Evolutionary conservation across 305 asterid species (phyloP).

Genomic region (Andrographis paniculata): DNA sequence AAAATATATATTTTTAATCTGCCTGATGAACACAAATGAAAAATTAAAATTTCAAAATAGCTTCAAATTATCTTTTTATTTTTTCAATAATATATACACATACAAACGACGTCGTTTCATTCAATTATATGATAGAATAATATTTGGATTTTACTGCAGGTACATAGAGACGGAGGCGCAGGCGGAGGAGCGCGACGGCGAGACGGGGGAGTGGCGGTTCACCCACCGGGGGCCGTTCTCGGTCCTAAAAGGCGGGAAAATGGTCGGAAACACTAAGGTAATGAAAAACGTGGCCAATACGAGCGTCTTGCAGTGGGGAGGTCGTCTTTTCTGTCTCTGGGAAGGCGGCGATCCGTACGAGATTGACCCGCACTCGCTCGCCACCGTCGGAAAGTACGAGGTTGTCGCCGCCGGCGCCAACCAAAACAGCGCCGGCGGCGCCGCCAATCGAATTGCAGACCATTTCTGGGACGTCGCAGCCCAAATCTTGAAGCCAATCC

Average conservation of each 20-base stretch:
- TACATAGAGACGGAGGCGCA: slow-evolving; percentile 93
- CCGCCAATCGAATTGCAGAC: too few relatives aligned
- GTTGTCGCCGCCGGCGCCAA: too few relatives aligned
- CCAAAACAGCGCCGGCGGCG: too few relatives aligned
- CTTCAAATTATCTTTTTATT: too few relatives aligned
- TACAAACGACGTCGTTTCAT: too few relatives aligned
- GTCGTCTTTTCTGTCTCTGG: slow-evolving; percentile 78
- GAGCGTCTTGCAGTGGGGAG: slow-evolving; percentile 81
- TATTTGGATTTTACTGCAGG: background rate
- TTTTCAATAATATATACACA: too few relatives aligned
- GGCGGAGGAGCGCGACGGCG: slow-evolving; percentile 73
- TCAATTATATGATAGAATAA: background rate
- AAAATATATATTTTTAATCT: too few relatives aligned
- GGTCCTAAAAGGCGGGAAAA: slow-evolving; percentile 71
- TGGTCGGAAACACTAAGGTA: slow-evolving; percentile 89
- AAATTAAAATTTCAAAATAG: too few relatives aligned
- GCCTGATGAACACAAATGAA: too few relatives aligned
- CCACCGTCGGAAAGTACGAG: slow-evolving; percentile 51
- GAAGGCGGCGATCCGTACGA: slow-evolving; percentile 97
- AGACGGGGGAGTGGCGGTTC: slow-evolving; percentile 80
- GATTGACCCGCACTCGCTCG: slow-evolving; percentile 42
- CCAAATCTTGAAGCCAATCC: slow-evolving; percentile 58
- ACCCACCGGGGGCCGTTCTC: slow-evolving; percentile 97
- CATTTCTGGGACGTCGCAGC: slow-evolving; percentile 64
- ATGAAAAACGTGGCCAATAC: slow-evolving; percentile 98